These are phyloP conservation scores for Aspergillus caelatus DNA, from an alignment of 2,329 filamentous ascomycete species.

Conservation along the genomic window DNA sequence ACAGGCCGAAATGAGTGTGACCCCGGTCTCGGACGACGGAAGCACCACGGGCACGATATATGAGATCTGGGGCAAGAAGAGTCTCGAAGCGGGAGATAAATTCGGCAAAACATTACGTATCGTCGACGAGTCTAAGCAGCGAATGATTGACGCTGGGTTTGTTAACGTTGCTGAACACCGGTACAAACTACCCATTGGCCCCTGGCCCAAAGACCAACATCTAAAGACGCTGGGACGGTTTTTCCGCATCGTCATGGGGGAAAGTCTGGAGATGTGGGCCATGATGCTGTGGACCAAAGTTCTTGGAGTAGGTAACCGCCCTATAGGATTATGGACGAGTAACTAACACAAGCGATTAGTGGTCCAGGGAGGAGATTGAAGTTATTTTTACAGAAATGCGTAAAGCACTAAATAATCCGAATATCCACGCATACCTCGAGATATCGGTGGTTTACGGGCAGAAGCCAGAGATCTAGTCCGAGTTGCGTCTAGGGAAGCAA, in stretches of 20 bases:
- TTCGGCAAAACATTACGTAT: constrained; percentile 33
- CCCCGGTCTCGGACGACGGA: constrained; percentile 18
- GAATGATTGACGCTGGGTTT: constrained; percentile 27
- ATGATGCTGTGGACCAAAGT: constrained; percentile 2
- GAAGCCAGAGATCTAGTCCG: neutral
- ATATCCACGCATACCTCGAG: constrained; percentile 9
- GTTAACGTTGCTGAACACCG: constrained; percentile 22
- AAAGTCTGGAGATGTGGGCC: neutral
- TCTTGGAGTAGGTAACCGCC: neutral
- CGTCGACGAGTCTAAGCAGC: constrained; percentile 19
- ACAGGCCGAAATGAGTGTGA: constrained; percentile 37
- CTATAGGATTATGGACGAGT: neutral
- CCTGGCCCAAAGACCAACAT: neutral
- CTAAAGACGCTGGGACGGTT: neutral
- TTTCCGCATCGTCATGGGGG: neutral
- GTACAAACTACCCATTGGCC: constrained; percentile 1
- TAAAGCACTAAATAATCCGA: constrained; percentile 4
- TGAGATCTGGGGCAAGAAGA: constrained; percentile 12
- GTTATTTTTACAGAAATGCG: constrained; percentile 7
- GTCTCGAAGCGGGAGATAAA: constrained; percentile 13
- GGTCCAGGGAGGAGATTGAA: constrained; percentile 2
- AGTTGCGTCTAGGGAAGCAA: too few species aligned
- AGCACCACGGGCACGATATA: constrained; percentile 15
- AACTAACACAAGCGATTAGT: neutral
- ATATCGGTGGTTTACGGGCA: neutral